phyloP scores from a whole-genome alignment of 1,139 yeast genomes.

The Casaregolazyma suthepensis region DNA sequence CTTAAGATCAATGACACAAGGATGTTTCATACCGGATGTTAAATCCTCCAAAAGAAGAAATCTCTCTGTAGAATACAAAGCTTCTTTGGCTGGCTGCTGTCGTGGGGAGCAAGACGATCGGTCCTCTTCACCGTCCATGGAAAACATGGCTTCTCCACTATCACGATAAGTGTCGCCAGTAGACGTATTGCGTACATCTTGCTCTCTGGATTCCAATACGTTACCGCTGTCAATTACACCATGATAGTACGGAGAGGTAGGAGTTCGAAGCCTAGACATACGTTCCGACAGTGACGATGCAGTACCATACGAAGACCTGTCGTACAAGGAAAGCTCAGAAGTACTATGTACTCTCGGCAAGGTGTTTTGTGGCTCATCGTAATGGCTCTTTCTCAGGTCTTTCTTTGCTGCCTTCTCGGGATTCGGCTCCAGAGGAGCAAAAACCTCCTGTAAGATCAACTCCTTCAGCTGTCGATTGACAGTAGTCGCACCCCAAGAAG shows the following conservation, averaged over 20 bases:
- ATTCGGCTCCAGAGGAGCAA: constrained; percentile 41
- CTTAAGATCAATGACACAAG: constrained; percentile 90
- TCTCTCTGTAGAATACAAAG: constrained; percentile 52
- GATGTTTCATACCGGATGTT: constrained; percentile 71
- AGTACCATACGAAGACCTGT: constrained; percentile 6
- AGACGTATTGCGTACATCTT: not conserved
- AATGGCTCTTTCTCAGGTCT: not conserved
- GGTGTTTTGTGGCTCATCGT: not conserved
- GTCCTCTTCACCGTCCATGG: constrained; percentile 23
- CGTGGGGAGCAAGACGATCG: not conserved
- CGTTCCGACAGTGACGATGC: constrained; percentile 9
- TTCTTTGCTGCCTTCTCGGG: not conserved
- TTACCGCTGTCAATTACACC: constrained; percentile 1
- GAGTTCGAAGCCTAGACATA: not conserved
- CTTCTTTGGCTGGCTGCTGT: not conserved
- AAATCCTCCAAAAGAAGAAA: constrained; percentile 89
- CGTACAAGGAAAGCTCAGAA: constrained; percentile 2
- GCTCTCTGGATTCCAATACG: not conserved
- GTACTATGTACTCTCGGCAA: constrained; percentile 4
- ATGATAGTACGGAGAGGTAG: not conserved
- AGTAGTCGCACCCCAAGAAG: constrained; percentile 53
- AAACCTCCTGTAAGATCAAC: constrained; percentile 61
- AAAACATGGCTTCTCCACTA: constrained; percentile 19
- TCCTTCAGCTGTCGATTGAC: constrained; percentile 62
- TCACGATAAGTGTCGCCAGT: constrained; percentile 4